Percentiles rank a stretch among this genome's conserved stretches.
Conservation (phyloP, 352 stramenopile genomes). For the Globisporangium apiculatum region DNA sequence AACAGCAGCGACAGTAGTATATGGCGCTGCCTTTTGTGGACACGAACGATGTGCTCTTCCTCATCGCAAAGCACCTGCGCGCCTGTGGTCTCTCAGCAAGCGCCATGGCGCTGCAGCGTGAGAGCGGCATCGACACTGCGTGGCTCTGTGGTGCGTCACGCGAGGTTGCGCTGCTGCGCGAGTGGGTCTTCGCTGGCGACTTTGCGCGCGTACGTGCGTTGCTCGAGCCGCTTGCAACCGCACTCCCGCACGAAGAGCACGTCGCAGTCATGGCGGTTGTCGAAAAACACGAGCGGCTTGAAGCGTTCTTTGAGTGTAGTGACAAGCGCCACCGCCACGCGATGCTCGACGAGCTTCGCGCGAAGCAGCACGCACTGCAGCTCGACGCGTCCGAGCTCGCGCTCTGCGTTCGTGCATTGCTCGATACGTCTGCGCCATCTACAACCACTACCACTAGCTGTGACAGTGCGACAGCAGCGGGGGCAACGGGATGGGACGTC, state of each 20-base stretch:
- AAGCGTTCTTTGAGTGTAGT: constrained; percentile 15
- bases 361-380: background rate
- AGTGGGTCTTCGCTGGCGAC: constrained; percentile 46
- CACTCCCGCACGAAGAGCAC: constrained; percentile 15
- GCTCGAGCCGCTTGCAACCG: constrained; percentile 25
- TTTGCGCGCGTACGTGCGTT: constrained; percentile 27
- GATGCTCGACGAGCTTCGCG: constrained; percentile 13
- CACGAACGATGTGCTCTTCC: constrained; percentile 36
- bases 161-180: constrained; percentile 42
- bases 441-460: too few relatives aligned
- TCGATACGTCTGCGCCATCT: background rate
- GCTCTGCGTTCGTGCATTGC: constrained; percentile 8
- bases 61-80: constrained; percentile 44
- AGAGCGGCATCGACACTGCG: constrained; percentile 44
- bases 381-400: constrained; percentile 11
- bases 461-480: too few relatives aligned
- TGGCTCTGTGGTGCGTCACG: constrained; percentile 47
- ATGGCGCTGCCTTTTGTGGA: background rate
- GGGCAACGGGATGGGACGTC: constrained; percentile 12
- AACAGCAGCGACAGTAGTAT: too few relatives aligned
- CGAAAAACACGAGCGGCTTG: constrained; percentile 32
- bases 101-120: constrained; percentile 38
- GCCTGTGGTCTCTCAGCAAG: constrained; percentile 24
- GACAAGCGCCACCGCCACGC: background rate
- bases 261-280: constrained; percentile 13